Base-by-base conservation (phyloP, 805 yeast species). In the Zygosaccharomyces kombuchaensis region DNA sequence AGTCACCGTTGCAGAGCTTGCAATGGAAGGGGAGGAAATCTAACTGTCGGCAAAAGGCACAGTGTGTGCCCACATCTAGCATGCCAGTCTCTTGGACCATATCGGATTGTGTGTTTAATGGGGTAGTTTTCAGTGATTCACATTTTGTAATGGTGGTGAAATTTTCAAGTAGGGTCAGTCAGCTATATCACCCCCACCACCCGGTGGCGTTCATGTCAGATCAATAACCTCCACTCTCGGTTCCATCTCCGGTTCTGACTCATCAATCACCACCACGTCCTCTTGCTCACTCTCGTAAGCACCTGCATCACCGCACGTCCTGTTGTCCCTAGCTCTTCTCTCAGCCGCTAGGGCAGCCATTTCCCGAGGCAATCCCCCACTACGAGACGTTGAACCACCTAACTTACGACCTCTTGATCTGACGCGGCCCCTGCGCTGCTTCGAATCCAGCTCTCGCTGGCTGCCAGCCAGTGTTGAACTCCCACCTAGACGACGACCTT, bases 51-150 rank as follows among this genome's bases (percentile, higher is more conserved):
- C 68, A 64, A 43, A 51, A 62, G 14, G 47, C 44, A 46, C 68
- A 64, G 40, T 64, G 68, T 23, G 60, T 60, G 1, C 68, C 68
- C n/a, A 62, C 68, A 50, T 64, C 68, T 12, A 64, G 48, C 67
- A 64, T 64, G 6, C 67, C 67, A 2, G 55, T 56, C 44, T 62
- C 67, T 42, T 36, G 39, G 25, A 39, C 31, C 36, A 48, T 48
- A 39, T 13, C 36, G 21, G 22, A 14, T 14, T 34, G 17, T 25
- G 17, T 14, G 13, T 2, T 5, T 19, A 10, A n/a, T 27, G 10
- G 32, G 12, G 10, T 29, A 29, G 14, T 12, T 29, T 29, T 10
- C 2, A 4, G 32, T 13, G 32, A 14, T n/a, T 29, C 14, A 6
- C 13, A 29, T 2, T 29, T 29, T 29, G 32, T 29, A 6, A 12